phyloP scores from a whole-genome alignment of 2,329 filamentous ascomycete genomes.

The Cladobotryum protrusum region DNA sequence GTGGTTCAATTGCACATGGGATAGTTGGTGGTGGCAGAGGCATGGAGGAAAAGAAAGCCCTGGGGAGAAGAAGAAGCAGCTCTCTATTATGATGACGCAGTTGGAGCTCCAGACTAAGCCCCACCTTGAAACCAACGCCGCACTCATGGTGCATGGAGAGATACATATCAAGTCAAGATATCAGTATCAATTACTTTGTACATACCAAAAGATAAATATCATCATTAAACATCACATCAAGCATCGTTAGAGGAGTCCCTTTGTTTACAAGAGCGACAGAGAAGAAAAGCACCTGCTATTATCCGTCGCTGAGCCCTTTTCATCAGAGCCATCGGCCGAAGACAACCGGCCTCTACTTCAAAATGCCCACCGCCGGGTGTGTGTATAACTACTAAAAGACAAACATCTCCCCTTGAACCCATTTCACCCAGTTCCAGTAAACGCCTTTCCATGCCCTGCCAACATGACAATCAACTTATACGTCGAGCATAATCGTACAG shows the following conservation, averaged over 20 bases:
- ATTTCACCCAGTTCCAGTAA: background rate
- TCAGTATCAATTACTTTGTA: no score
- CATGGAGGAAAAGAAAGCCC: background rate
- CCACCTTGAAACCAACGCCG: background rate
- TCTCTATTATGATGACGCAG: no score
- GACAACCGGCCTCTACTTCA: conserved; percentile 6
- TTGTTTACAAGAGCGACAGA: conserved; percentile 1
- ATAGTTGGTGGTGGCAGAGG: conserved; percentile 1
- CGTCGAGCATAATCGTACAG: conserved; percentile 16
- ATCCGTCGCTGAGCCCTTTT: conserved; percentile 9
- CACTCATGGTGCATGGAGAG: no score
- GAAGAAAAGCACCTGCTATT: conserved; percentile 9
- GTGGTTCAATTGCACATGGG: conserved; percentile 26
- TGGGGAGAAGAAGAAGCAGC: no score
- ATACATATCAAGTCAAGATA: no score
- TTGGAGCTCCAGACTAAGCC: no score
- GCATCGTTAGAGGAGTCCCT: background rate
- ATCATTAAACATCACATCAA: background rate
- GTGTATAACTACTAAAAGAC: conserved; percentile 10
- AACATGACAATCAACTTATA: conserved; percentile 14
- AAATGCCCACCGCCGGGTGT: conserved; percentile 8
- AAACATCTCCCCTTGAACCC: conserved; percentile 1
- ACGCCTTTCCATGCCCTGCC: conserved; percentile 16
- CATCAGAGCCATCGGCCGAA: conserved; percentile 7
- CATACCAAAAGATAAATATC: no score